Conservation (phyloP, 352 stramenopile species). For the Pythium dissotocum region DNA sequence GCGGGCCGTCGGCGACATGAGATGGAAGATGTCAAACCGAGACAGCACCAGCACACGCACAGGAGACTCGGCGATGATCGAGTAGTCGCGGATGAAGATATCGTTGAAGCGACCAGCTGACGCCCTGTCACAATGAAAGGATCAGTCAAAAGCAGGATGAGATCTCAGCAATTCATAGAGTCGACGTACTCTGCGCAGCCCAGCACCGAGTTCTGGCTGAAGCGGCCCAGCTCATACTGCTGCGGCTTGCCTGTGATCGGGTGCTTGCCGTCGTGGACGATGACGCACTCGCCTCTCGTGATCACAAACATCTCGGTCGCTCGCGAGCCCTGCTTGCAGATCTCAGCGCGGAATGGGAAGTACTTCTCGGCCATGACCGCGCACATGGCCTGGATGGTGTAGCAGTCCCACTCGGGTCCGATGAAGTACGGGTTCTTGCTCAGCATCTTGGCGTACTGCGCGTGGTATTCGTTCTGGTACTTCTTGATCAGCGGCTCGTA, state of each 20-base stretch:
- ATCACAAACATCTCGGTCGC: slow-evolving; percentile 75
- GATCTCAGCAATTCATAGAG: background rate
- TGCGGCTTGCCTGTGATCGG: slow-evolving; percentile 62
- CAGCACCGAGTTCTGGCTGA: slow-evolving; percentile 72
- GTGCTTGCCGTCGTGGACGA: slow-evolving; percentile 77
- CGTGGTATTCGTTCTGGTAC: slow-evolving; percentile 83
- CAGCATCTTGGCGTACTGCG: slow-evolving; percentile 77
- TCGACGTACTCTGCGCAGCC: slow-evolving; percentile 79
- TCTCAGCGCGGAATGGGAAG: slow-evolving; percentile 63
- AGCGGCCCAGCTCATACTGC: slow-evolving; percentile 69
- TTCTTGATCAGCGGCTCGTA: slow-evolving; percentile 84
- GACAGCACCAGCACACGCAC: slow-evolving; percentile 84
- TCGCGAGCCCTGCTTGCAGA: slow-evolving; percentile 82
- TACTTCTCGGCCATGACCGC: slow-evolving; percentile 86
- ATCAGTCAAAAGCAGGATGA: background rate
- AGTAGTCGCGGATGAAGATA: slow-evolving; percentile 75
- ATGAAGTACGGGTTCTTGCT: slow-evolving; percentile 79
- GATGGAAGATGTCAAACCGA: slow-evolving; percentile 83
- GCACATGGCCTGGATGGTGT: slow-evolving; percentile 84
- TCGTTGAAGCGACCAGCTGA: slow-evolving; percentile 83
- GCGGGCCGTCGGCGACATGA: slow-evolving; percentile 69
- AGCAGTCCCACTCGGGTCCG: slow-evolving; percentile 76
- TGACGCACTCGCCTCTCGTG: slow-evolving; percentile 70
- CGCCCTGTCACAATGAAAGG: slow-evolving; percentile 35
- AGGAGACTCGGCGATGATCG: slow-evolving; percentile 70